These are phyloP conservation scores for Pythium dissotocum DNA, from an alignment of 352 stramenopile species.

Conservation along the genomic window DNA sequence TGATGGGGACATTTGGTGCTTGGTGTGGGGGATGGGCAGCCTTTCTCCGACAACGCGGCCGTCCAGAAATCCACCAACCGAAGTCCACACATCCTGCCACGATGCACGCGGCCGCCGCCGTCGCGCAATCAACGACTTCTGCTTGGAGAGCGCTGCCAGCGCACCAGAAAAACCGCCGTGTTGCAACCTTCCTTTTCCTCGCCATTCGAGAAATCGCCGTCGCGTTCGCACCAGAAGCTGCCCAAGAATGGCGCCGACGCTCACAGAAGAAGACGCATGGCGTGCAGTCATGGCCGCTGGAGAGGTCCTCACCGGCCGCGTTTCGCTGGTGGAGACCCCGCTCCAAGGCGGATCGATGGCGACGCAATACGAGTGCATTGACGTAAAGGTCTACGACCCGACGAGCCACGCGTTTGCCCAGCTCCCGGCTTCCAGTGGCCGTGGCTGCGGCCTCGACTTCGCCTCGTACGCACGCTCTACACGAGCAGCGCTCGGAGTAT, in stretches of 20 bases:
- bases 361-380: constrained; percentile 13
- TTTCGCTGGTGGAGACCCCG: constrained; percentile 1
- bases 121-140: background rate
- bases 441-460: background rate
- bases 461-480: constrained; percentile 8
- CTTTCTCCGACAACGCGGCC: background rate
- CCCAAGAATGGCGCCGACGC: background rate
- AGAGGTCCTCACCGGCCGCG: background rate
- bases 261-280: constrained; percentile 7
- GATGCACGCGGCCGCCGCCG: too few relatives aligned
- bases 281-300: constrained; percentile 3
- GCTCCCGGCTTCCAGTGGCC: background rate
- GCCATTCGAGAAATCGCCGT: background rate
- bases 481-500: constrained; percentile 1
- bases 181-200: background rate
- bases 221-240: background rate
- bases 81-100: background rate
- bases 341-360: background rate
- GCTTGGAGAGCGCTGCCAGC: background rate
- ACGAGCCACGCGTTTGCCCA: constrained; percentile 7
- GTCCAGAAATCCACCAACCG: background rate
- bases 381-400: constrained; percentile 14
- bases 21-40: constrained; percentile 9
- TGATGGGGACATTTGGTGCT: constrained; percentile 5
- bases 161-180: background rate